phyloP scores from a whole-genome alignment of 371 early-diverging fungal species.

The Rhizopus microsporus region DNA sequence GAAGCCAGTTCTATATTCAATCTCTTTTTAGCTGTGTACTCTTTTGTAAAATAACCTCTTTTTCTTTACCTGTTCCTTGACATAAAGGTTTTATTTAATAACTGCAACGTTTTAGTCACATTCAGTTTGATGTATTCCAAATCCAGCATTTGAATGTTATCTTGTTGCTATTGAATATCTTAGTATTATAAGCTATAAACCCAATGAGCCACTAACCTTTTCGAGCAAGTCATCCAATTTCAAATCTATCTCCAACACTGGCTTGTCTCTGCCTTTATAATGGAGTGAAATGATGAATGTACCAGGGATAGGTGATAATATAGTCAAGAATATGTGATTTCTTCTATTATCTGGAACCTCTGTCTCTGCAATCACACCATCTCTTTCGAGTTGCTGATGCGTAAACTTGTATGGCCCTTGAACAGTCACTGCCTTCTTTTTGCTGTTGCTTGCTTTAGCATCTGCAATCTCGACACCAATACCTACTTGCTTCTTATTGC shows the following conservation, averaged over 20 bases:
- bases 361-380: constrained; percentile 87
- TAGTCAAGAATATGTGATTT: constrained; percentile 81
- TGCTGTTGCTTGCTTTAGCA: constrained; percentile 14
- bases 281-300: constrained; percentile 83
- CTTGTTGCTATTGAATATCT: constrained; percentile 69
- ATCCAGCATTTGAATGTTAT: constrained; percentile 79
- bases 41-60: background rate
- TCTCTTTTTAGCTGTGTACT: too few relatives aligned
- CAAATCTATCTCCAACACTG: constrained; percentile 91
- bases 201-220: constrained; percentile 35
- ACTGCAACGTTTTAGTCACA: constrained; percentile 35
- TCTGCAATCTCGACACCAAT: constrained; percentile 52
- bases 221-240: constrained; percentile 91
- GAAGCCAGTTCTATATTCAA: constrained; percentile 15
- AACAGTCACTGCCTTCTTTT: constrained; percentile 34
- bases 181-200: background rate
- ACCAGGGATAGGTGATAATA: constrained; percentile 82
- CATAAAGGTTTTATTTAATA: constrained; percentile 42
- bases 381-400: constrained; percentile 81
- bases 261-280: constrained; percentile 85
- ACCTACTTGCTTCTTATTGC: constrained; percentile 48
- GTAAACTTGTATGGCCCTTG: constrained; percentile 75
- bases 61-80: constrained; percentile 50
- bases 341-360: constrained; percentile 88
- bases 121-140: constrained; percentile 90